These are phyloP conservation scores for Cutaneotrichosporon daszewskae DNA, from an alignment of 1,284 basidiomycete species.

Conservation along the genomic window DNA sequence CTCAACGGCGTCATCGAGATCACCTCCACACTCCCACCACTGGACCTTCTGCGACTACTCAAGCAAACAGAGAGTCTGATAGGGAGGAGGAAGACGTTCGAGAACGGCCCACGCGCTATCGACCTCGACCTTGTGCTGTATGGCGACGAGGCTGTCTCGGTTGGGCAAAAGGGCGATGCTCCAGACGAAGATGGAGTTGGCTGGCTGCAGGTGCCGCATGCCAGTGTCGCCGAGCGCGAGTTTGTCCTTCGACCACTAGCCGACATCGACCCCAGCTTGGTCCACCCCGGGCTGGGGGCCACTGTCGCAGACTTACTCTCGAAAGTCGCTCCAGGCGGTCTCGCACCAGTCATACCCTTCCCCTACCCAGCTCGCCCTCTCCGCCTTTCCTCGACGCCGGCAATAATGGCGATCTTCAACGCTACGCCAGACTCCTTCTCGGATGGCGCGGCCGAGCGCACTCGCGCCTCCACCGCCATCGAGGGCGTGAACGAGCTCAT, in stretches of 20 bases:
- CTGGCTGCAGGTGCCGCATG: conserved; percentile 79
- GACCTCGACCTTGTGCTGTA: conserved; percentile 89
- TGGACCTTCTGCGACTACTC: conserved; percentile 59
- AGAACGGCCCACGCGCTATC: conserved; percentile 82
- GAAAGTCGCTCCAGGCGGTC: conserved; percentile 56
- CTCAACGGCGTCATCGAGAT: conserved; percentile 81
- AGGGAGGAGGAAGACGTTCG: conserved; percentile 73
- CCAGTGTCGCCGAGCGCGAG: conserved; percentile 72
- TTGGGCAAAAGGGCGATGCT: conserved; percentile 48
- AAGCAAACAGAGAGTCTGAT: conserved; percentile 71
- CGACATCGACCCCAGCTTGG: conserved; percentile 60
- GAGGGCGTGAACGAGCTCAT: conserved; percentile 21
- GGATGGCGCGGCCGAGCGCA: conserved; percentile 59
- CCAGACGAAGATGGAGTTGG: conserved; percentile 53
- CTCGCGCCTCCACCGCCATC: conserved; percentile 27
- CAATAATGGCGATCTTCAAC: conserved; percentile 91
- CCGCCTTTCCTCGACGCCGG: conserved; percentile 51
- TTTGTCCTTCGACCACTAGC: conserved; percentile 84
- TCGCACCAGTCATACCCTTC: conserved; percentile 50
- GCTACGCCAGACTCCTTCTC: conserved; percentile 97
- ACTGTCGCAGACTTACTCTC: conserved; percentile 53
- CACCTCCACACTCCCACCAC: conserved; percentile 65
- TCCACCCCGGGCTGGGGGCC: conserved; percentile 59
- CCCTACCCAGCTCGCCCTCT: conserved; percentile 53
- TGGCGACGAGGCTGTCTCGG: conserved; percentile 60